Evolutionary conservation across 495 filamentous ascomycete genomes (phyloP).

Genomic region (Penicillium odoratum): DNA sequence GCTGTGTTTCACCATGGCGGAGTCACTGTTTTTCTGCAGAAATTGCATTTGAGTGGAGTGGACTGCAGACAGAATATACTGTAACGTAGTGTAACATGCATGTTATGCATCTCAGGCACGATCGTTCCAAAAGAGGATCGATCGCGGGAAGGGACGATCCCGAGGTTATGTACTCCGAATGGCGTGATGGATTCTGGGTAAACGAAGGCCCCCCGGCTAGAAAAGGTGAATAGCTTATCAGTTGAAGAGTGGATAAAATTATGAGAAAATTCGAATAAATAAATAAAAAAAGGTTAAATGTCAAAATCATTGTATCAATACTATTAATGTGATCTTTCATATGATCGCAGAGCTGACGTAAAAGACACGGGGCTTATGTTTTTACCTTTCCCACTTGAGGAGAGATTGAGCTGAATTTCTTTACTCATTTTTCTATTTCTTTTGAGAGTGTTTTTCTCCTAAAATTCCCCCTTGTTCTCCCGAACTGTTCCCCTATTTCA

Average conservation of each 20-base stretch:
- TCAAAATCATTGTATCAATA: background rate
- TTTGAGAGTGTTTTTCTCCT: constrained; percentile 1
- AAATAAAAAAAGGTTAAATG: background rate
- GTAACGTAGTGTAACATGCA: constrained; percentile 18
- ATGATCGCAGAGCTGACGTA: constrained; percentile 24
- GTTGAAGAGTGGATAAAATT: background rate
- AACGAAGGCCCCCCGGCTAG: constrained; percentile 4
- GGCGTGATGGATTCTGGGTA: constrained; percentile 23
- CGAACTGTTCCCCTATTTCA: background rate
- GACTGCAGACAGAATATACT: background rate
- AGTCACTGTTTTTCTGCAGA: background rate
- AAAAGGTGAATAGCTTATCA: background rate
- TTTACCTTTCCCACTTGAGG: background rate
- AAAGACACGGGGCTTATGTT: background rate
- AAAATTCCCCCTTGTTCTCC: background rate
- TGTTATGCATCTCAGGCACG: constrained; percentile 22
- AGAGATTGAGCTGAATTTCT: background rate
- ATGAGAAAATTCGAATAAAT: background rate
- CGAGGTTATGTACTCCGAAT: constrained; percentile 15
- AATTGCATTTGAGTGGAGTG: constrained; percentile 6
- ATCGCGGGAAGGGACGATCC: constrained; percentile 25
- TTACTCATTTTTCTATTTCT: background rate
- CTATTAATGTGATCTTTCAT: constrained; percentile 1
- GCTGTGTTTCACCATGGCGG: background rate
- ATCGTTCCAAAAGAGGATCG: constrained; percentile 18